Conservation (phyloP, 768 basidiomycete genomes). For the Pleurotus ostreatus region DNA sequence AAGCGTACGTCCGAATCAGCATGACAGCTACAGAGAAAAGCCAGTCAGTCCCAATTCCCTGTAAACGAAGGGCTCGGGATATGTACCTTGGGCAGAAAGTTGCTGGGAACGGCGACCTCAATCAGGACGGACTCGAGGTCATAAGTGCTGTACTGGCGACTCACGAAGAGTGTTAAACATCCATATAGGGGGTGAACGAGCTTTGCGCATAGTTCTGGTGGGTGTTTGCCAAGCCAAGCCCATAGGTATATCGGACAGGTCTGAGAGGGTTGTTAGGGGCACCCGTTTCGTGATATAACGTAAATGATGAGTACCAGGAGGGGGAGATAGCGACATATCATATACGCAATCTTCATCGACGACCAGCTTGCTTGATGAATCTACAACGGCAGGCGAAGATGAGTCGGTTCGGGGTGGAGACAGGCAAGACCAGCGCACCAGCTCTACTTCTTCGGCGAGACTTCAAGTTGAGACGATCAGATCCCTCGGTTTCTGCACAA, state of each 20-base stretch:
- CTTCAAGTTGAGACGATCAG: slow-evolving; percentile 9
- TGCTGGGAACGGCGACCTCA: slow-evolving; percentile 9
- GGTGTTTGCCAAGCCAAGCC: slow-evolving; percentile 19
- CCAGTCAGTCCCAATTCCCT: neutral
- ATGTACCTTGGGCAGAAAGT: slow-evolving; percentile 17
- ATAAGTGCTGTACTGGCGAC: slow-evolving; percentile 1
- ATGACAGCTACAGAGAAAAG: slow-evolving; percentile 17
- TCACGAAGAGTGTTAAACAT: slow-evolving; percentile 19
- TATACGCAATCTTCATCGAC: slow-evolving; percentile 18
- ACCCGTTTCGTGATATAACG: neutral
- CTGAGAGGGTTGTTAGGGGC: neutral
- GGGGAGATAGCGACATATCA: slow-evolving; percentile 24
- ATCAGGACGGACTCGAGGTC: neutral
- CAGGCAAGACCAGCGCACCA: slow-evolving; percentile 11
- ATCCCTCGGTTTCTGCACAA: neutral
- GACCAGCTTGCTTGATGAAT: slow-evolving; percentile 19
- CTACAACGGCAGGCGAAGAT: slow-evolving; percentile 7
- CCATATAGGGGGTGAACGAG: slow-evolving; percentile 18
- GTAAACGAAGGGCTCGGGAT: neutral
- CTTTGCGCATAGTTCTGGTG: slow-evolving; percentile 13
- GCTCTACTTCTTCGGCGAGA: slow-evolving; percentile 17
- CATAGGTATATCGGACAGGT: slow-evolving; percentile 19
- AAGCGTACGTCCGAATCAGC: slow-evolving; percentile 21
- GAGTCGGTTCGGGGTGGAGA: neutral
- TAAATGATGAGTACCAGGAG: slow-evolving; percentile 11